A percentile compares a stretch with the other conserved stretches of the same genome.
Evolutionary conservation across 1,139 yeast genomes (phyloP).

Genomic region (Kurtzmaniella quercitrusa): DNA sequence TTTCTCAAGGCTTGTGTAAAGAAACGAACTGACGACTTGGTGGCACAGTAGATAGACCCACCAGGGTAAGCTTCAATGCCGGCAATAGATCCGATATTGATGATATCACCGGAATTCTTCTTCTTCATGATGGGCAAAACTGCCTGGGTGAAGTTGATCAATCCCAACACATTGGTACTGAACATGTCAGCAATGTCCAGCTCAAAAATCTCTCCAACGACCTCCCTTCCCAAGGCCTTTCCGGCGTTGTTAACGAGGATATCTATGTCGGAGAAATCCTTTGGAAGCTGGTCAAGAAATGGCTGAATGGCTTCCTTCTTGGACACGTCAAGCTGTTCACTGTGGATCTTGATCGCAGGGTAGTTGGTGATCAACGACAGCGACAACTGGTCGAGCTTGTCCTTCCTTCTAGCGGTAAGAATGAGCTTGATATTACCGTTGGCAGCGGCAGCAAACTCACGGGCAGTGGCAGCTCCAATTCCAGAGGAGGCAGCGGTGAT

Average conservation of each 20-base stretch:
- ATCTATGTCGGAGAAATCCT: slow-evolving; percentile 54
- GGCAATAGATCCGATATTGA: slow-evolving; percentile 48
- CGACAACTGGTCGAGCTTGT: slow-evolving; percentile 46
- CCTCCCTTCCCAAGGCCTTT: slow-evolving; percentile 65
- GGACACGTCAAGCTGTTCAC: slow-evolving; percentile 59
- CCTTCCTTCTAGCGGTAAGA: slow-evolving; percentile 66
- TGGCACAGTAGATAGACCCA: slow-evolving; percentile 48
- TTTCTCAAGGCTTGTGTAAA: slow-evolving; percentile 46
- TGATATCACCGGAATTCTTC: slow-evolving; percentile 44
- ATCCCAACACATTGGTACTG: slow-evolving; percentile 69
- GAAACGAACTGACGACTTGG: slow-evolving; percentile 45
- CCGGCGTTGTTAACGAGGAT: slow-evolving; percentile 82
- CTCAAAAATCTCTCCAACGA: slow-evolving; percentile 53
- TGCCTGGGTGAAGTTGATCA: slow-evolving; percentile 67
- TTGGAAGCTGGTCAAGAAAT: slow-evolving; percentile 48
- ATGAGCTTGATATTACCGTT: slow-evolving; percentile 63
- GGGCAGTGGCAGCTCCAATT: slow-evolving; percentile 75
- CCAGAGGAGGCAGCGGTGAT: slow-evolving; percentile 39
- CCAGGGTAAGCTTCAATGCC: slow-evolving; percentile 51
- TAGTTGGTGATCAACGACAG: slow-evolving; percentile 38
- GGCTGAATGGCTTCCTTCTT: slow-evolving; percentile 46
- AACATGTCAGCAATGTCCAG: slow-evolving; percentile 62
- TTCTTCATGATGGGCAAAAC: slow-evolving; percentile 58
- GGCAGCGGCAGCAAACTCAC: slow-evolving; percentile 65
- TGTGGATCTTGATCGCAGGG: slow-evolving; percentile 45